Evolutionary conservation across 345 rosid species (phyloP).

Genomic region (Laguncularia racemosa): DNA sequence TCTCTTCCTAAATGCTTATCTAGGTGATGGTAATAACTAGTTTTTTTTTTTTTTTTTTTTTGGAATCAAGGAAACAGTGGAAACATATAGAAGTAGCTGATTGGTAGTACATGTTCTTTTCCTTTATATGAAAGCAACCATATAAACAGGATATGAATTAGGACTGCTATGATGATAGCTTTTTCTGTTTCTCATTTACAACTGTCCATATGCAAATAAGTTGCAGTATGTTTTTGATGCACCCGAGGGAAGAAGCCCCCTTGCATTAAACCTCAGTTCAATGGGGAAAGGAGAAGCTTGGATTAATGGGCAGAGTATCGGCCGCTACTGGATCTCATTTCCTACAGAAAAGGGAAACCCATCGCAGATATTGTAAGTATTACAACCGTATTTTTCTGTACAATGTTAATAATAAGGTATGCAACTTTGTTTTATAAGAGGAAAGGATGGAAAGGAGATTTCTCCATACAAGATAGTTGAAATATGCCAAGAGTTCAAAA

Average conservation of each 20-base stretch:
- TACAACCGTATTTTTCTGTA: too few species aligned
- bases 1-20: neutral
- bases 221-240: slow-evolving; percentile 52
- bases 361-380: slow-evolving; percentile 57
- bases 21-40: neutral
- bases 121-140: too few species aligned
- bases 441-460: neutral
- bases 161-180: neutral
- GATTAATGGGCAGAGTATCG: slow-evolving; percentile 80
- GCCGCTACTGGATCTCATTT: slow-evolving; percentile 83
- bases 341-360: slow-evolving; percentile 47
- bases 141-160: too few species aligned
- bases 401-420: neutral
- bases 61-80: too few species aligned
- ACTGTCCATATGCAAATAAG: too few species aligned
- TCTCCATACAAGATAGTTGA: too few species aligned
- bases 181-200: neutral
- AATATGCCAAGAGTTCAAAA: too few species aligned
- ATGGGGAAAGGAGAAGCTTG: slow-evolving; percentile 92
- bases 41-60: neutral
- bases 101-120: neutral
- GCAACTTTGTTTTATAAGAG: neutral
- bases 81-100: too few species aligned
- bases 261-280: slow-evolving; percentile 46
- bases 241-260: slow-evolving; percentile 43